phyloP scores from a whole-genome alignment of 2,329 filamentous ascomycete species.

The Endothia cerciana region DNA sequence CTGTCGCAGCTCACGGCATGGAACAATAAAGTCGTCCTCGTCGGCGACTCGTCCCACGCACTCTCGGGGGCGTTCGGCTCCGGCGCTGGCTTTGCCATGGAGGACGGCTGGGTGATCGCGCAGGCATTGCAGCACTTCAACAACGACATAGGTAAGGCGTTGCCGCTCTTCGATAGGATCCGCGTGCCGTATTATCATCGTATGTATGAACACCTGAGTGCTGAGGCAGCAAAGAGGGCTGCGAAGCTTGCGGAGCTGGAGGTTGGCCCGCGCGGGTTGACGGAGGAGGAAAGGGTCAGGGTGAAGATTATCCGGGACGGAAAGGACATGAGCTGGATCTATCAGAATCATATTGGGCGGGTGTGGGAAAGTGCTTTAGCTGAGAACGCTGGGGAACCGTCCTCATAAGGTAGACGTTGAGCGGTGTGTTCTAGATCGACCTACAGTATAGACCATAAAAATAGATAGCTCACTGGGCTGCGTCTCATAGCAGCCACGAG shows the following conservation, averaged over 20 bases:
- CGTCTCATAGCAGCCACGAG: no score
- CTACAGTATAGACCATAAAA: neutral
- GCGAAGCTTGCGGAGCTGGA: slow-evolving; percentile 24
- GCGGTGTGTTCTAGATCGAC: neutral
- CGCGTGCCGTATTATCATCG: slow-evolving; percentile 37
- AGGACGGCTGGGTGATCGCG: slow-evolving; percentile 38
- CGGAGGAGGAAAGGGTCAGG: slow-evolving; percentile 28
- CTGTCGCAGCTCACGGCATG: slow-evolving; percentile 35
- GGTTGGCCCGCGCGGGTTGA: slow-evolving; percentile 18
- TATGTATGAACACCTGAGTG: slow-evolving; percentile 33
- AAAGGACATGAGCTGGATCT: slow-evolving; percentile 30
- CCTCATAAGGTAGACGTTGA: neutral
- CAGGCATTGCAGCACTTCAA: slow-evolving; percentile 34
- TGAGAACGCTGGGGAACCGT: slow-evolving; percentile 2
- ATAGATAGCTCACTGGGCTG: neutral
- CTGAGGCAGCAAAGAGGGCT: slow-evolving; percentile 17
- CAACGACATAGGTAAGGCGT: slow-evolving; percentile 34
- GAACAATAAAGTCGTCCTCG: slow-evolving; percentile 49
- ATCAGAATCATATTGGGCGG: slow-evolving; percentile 29
- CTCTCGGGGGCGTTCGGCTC: slow-evolving; percentile 51
- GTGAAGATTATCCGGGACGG: slow-evolving; percentile 29
- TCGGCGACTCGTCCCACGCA: slow-evolving; percentile 60
- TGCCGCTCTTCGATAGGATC: slow-evolving; percentile 36
- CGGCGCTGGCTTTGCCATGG: slow-evolving; percentile 44
- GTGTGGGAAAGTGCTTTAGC: slow-evolving; percentile 25